A percentile compares a stretch with the other conserved stretches of the same genome.
These are phyloP conservation scores for Apiotrichum gamsii DNA, from an alignment of 1,284 basidiomycete genomes.

Conservation along the genomic window DNA sequence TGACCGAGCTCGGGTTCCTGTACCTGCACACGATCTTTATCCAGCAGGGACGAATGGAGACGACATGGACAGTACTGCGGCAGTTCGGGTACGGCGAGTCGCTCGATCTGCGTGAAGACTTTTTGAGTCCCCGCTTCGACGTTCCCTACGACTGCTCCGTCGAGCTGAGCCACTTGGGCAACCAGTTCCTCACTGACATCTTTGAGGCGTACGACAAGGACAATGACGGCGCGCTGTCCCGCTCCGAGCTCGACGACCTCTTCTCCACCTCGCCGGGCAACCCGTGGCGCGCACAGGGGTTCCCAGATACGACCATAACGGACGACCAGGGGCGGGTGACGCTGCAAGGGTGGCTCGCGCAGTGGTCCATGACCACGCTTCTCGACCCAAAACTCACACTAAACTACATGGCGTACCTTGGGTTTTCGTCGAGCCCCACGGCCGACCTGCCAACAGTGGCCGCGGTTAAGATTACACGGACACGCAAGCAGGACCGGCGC, in stretches of 20 bases:
- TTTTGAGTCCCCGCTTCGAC: slow-evolving; percentile 83
- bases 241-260: slow-evolving; percentile 75
- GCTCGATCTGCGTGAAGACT: slow-evolving; percentile 77
- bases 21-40: slow-evolving; percentile 97
- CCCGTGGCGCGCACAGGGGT: slow-evolving; percentile 79
- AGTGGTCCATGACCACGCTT: slow-evolving; percentile 99
- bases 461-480: slow-evolving; percentile 72
- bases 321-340: slow-evolving; percentile 87
- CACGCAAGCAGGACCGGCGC: slow-evolving; percentile 75
- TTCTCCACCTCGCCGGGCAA: slow-evolving; percentile 94
- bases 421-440: slow-evolving; percentile 47
- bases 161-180: slow-evolving; percentile 85
- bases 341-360: slow-evolving; percentile 93
- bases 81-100: slow-evolving; percentile 97
- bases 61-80: slow-evolving; percentile 93
- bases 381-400: slow-evolving; percentile 86
- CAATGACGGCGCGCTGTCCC: slow-evolving; percentile 85
- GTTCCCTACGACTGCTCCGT: slow-evolving; percentile 90
- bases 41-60: slow-evolving; percentile 90
- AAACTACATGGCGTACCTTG: slow-evolving; percentile 83
- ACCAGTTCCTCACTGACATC: slow-evolving; percentile 95
- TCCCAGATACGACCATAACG: slow-evolving; percentile 83
- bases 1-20: slow-evolving; percentile 89
- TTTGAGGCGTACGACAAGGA: slow-evolving; percentile 98
- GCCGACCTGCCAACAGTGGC: slow-evolving; percentile 55